These are phyloP conservation scores for Cryptococcus maquisensis DNA, from an alignment of 1,284 basidiomycete species.

Conservation along the genomic window DNA sequence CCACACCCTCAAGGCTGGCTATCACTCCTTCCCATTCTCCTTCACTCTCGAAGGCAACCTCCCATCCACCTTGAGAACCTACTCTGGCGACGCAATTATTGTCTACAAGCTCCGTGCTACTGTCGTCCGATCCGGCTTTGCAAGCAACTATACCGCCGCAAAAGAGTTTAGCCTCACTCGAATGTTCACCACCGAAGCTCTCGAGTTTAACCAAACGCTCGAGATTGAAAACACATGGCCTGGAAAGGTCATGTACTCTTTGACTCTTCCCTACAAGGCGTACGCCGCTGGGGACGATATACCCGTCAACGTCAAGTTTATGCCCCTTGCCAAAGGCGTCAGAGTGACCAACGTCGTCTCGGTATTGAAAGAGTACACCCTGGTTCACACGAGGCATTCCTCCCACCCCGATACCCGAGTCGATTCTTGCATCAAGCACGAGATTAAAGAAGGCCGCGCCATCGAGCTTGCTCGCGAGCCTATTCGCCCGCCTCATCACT, in stretches of 20 bases:
- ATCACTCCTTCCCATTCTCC: slow-evolving; percentile 63
- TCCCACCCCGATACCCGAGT: slow-evolving; percentile 62
- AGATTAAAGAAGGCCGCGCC: slow-evolving; percentile 63
- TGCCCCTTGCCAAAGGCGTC: slow-evolving; percentile 78
- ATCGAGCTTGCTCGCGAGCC: slow-evolving; percentile 27
- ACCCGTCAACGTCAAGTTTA: slow-evolving; percentile 77
- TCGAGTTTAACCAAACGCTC: slow-evolving; percentile 91
- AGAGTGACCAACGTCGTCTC: slow-evolving; percentile 64
- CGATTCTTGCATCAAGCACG: slow-evolving; percentile 64
- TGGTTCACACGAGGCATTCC: slow-evolving; percentile 60
- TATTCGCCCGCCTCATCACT: slow-evolving; percentile 24
- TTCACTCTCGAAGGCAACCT: slow-evolving; percentile 80
- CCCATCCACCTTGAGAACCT: slow-evolving; percentile 68
- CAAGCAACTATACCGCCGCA: slow-evolving; percentile 64
- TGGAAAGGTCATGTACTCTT: slow-evolving; percentile 85
- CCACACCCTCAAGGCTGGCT: slow-evolving; percentile 71
- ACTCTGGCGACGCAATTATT: slow-evolving; percentile 59
- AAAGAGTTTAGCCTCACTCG: slow-evolving; percentile 65
- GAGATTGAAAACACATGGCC: slow-evolving; percentile 95
- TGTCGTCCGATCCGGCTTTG: slow-evolving; percentile 68
- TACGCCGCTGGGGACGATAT: slow-evolving; percentile 84
- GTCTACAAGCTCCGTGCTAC: slow-evolving; percentile 81
- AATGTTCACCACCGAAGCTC: slow-evolving; percentile 70
- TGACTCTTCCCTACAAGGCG: slow-evolving; percentile 58
- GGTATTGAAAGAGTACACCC: slow-evolving; percentile 65